Base-by-base conservation (phyloP, 129 eudicot genomes). In the Saposhnikovia divaricata region DNA sequence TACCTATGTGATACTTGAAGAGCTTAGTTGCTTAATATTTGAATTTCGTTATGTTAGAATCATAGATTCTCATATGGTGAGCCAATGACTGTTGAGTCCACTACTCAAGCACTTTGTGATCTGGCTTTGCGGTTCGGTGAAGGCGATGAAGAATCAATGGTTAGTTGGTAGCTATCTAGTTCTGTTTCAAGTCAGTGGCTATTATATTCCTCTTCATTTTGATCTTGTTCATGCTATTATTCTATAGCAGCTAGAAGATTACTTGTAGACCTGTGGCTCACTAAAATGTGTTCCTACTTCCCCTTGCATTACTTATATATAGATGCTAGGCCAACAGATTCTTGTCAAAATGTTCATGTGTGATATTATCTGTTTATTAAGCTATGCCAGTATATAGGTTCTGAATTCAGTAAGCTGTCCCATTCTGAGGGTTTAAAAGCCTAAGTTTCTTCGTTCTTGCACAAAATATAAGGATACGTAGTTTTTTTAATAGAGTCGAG, bases 141-240 rank as follows among this genome's bases (percentile, higher is more conserved):
- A 80, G 99, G 99, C 63, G 99, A 96, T 71, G 99, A 96, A 83
- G 99, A 96, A 87, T 96, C 99, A 5, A 96, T 96, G 98, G 99
- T 96, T 70, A 87, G 91, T 28, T 43, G 74, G 21, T 82, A 34
- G 61, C 82, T 48, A 19, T 18, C 19, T 18, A 6, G 9, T 39
- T 59, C 6, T 21, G 59, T 39, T 13, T 81, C 6, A 45, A 23
- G 53, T 50, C 34, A 28, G 12, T 6, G 72, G 19, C 21, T 77
- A 15, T 34, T 70, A 51, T 79, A 46, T 23, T 76, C 34, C 39
- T 6, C 46, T 66, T 15, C 76, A 27, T 51, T 28, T 61, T 38
- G 2, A 12, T 65, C 65, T 5, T 45, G 6, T 72, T 19, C 14
- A 42, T 47, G 27, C 34, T 21, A 47, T 8, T 76, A n/a, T n/a